These are phyloP conservation scores for Diacronema lutheri DNA, from an alignment of 78 protist genomes.

Conservation along the genomic window DNA sequence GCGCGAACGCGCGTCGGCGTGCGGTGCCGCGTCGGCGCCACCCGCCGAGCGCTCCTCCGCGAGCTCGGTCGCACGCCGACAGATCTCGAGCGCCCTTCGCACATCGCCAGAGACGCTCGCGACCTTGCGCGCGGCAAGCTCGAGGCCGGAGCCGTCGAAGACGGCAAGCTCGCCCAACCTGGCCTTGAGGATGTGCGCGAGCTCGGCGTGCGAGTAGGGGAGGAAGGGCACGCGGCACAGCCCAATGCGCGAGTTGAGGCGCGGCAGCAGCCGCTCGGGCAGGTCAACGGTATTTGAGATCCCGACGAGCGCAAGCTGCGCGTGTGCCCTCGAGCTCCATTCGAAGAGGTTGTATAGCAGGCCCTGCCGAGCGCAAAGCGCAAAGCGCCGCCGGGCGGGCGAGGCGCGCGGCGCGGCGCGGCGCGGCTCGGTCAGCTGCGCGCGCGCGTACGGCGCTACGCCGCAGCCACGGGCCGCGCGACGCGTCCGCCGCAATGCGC, in stretches of 20 bases:
- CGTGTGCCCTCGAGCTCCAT: slow-evolving; percentile 54
- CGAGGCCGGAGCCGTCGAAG: slow-evolving; percentile 30
- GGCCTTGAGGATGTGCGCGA: slow-evolving; percentile 10
- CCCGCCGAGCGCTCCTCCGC: slow-evolving; percentile 5
- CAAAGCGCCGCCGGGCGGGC: too few species aligned
- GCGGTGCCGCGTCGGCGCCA: too few species aligned
- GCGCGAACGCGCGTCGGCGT: too few species aligned
- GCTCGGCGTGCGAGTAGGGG: slow-evolving; percentile 28
- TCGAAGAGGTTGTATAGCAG: slow-evolving; percentile 73
- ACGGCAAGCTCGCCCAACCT: slow-evolving; percentile 24
- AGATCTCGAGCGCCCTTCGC: slow-evolving; percentile 48
- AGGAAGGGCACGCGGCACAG: slow-evolving; percentile 11
- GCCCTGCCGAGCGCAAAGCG: too few species aligned
- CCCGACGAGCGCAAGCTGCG: slow-evolving; percentile 40
- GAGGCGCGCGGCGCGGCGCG: too few species aligned
- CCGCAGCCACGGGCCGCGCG: too few species aligned
- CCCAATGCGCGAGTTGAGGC: slow-evolving; percentile 16
- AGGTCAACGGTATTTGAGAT: slow-evolving; percentile 65
- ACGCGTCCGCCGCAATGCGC: too few species aligned
- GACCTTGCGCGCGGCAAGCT: slow-evolving; percentile 34
- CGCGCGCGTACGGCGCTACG: too few species aligned
- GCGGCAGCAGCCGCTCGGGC: slow-evolving; percentile 57
- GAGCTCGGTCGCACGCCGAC: slow-evolving; percentile 35
- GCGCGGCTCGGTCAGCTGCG: too few species aligned
- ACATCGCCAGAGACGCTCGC: slow-evolving; percentile 54